Evolutionary conservation across 1,284 basidiomycete genomes (phyloP).

Genomic region (Cutaneotrichosporon sp.): DNA sequence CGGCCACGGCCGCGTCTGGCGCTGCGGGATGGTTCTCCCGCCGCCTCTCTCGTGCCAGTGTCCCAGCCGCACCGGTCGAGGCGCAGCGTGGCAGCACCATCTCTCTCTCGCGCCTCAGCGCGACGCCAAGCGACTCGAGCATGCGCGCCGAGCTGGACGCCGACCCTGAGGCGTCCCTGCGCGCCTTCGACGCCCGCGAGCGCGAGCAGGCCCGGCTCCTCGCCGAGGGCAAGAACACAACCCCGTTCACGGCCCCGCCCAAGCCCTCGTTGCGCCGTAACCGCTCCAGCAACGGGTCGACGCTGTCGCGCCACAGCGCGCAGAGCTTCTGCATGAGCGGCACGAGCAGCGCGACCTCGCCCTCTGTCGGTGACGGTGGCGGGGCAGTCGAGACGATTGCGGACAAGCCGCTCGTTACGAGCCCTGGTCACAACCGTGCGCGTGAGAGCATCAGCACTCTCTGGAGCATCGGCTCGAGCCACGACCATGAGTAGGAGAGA

Average conservation of each 20-base stretch:
- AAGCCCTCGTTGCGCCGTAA: conserved; percentile 15
- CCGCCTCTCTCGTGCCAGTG: conserved; percentile 14
- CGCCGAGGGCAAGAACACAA: conserved; percentile 29
- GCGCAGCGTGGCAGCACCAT: conserved; percentile 20
- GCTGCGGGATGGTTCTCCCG: conserved; percentile 18
- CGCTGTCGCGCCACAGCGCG: neutral
- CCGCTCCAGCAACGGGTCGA: conserved; percentile 6
- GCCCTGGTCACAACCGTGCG: conserved; percentile 10
- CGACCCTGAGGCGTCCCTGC: conserved; percentile 24
- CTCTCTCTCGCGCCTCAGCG: conserved; percentile 32
- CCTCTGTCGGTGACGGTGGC: no score
- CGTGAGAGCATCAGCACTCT: conserved; percentile 27
- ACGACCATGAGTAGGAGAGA: conserved; percentile 1
- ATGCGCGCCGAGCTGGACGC: conserved; percentile 16
- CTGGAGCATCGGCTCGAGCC: conserved; percentile 30
- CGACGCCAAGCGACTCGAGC: conserved; percentile 21
- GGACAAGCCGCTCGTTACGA: neutral
- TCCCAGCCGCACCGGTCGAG: neutral
- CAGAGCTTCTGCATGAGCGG: conserved; percentile 8
- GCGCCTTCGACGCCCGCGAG: conserved; percentile 40
- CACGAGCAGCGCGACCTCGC: neutral
- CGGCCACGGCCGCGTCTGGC: neutral
- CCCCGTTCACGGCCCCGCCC: conserved; percentile 36
- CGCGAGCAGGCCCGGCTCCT: conserved; percentile 32
- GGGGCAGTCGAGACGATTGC: neutral